Evolutionary conservation across 2,329 filamentous ascomycete species (phyloP).

Genomic region (Xylariaceae sp.): DNA sequence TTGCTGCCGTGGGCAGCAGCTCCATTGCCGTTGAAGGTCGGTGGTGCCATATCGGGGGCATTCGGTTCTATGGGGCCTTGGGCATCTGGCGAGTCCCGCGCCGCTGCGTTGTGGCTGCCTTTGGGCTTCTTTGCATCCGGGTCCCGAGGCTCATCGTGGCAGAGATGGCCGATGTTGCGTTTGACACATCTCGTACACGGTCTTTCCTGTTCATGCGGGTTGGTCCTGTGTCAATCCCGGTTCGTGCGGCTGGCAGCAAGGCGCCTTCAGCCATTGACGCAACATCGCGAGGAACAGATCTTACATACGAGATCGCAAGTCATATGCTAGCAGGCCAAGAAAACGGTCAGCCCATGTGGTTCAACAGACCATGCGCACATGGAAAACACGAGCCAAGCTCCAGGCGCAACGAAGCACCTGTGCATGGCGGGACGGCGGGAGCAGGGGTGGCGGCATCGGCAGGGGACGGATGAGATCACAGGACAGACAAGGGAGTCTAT

Average conservation of each 20-base stretch:
- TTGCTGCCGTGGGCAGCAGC: slow-evolving; percentile 33
- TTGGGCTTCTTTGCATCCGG: slow-evolving; percentile 73
- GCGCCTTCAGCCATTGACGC: slow-evolving; percentile 20
- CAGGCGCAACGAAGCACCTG: slow-evolving; percentile 11
- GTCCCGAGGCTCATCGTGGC: slow-evolving; percentile 94
- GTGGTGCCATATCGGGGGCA: slow-evolving; percentile 49
- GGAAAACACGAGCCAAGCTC: slow-evolving; percentile 13
- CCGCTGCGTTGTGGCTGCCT: slow-evolving; percentile 48
- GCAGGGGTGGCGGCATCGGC: slow-evolving; percentile 14
- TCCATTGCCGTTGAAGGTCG: slow-evolving; percentile 32
- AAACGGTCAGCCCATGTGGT: slow-evolving; percentile 37
- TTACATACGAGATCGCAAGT: slow-evolving; percentile 80
- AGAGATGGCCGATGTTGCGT: slow-evolving; percentile 95
- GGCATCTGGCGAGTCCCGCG: slow-evolving; percentile 53
- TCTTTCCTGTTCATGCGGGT: slow-evolving; percentile 59
- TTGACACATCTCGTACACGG: slow-evolving; percentile 98
- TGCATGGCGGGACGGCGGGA: slow-evolving; percentile 7
- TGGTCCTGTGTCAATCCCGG: slow-evolving; percentile 28
- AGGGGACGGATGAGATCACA: slow-evolving; percentile 12
- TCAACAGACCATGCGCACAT: slow-evolving; percentile 12
- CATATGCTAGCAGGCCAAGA: slow-evolving; percentile 63
- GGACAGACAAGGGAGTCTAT: slow-evolving; percentile 10
- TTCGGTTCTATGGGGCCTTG: slow-evolving; percentile 49
- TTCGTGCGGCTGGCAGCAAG: slow-evolving; percentile 19
- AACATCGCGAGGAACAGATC: slow-evolving; percentile 23